Base-by-base conservation (phyloP, 345 rosid species). In the Moricandia arvensis region DNA sequence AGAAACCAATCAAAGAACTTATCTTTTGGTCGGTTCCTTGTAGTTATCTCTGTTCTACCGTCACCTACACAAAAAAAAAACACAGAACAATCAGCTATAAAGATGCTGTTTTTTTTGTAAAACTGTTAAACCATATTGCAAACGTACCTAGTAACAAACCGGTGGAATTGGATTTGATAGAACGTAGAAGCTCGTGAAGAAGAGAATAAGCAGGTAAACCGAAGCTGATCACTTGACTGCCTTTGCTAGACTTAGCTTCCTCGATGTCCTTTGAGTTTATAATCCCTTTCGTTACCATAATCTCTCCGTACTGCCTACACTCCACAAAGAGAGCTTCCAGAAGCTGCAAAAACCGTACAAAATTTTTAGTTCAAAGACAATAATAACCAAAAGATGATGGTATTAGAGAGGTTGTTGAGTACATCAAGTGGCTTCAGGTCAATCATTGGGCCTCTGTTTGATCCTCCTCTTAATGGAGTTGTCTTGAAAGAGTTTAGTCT, bases 151-250 rank as follows among this genome's bases (percentile, higher is more conserved):
- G 81, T 80, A 95, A 79, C 71, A 95, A 79, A 65, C 98, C 98
- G 0, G 63, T 31, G 34, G 87, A 88, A 69, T 87, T 85, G 66
- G 85, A 81, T 77, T 86, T 86, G 37, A 69, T 88, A 0, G 99
- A 95, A 33, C 83, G 86, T 68, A 92, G 33, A 33, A 95, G 85
- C 43, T 80, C 71, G 73, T 86, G 88, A 29, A 90, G 93, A 69
- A 90, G 82, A 77, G 93, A 87, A 81, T 90, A 93, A 64, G 98
- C 93, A 1, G 97, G 99, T 72, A 95, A 83, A 18, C 99, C 98
- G 12, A 83, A 73, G 83, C 90, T 87, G 31, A 95, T 79, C 68
- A 93, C 94, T 37, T 63, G 80, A 49, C 94, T 81, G 64, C 93
- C 88, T 37, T 81, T 86, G 9, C 70, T 83, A 29, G 91, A 85